Percentiles rank a stretch among this genome's conserved stretches.
phyloP scores from a whole-genome alignment of 495 filamentous ascomycete genomes.

The Aspergillus indologenus region DNA sequence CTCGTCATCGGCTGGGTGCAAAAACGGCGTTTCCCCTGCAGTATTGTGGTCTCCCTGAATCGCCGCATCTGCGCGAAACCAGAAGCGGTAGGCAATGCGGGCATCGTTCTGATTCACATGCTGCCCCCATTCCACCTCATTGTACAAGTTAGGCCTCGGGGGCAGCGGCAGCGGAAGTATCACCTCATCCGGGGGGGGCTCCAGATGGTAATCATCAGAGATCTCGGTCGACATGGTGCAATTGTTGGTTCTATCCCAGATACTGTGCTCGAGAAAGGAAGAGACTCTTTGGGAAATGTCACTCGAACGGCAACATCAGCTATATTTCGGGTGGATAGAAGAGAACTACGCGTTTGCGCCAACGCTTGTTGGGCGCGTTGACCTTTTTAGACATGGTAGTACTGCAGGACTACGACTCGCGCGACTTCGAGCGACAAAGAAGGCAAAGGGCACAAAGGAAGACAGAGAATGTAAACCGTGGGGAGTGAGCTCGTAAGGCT shows the following conservation, averaged over 20 bases:
- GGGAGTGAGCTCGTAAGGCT: background rate
- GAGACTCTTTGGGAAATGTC: background rate
- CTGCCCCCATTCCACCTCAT: conserved; percentile 20
- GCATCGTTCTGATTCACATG: conserved; percentile 17
- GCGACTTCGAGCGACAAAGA: background rate
- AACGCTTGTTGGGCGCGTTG: background rate
- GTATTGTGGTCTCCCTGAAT: conserved; percentile 14
- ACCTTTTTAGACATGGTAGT: background rate
- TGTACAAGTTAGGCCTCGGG: conserved; percentile 21
- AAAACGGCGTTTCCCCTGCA: background rate
- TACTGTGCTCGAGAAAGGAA: background rate
- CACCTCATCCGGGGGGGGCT: background rate
- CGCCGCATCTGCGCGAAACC: conserved; percentile 21
- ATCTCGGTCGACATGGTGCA: background rate
- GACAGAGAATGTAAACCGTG: background rate
- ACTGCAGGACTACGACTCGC: too few species aligned
- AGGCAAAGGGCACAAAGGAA: background rate
- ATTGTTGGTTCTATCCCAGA: background rate
- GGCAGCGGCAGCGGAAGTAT: conserved; percentile 20
- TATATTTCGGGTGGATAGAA: background rate
- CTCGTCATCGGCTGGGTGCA: background rate
- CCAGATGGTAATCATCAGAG: background rate
- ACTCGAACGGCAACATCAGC: background rate
- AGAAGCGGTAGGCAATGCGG: conserved; percentile 25
- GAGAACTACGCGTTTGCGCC: background rate